Evolutionary conservation across 2,329 filamentous ascomycete genomes (phyloP), one percentile per base, ranked within the genome.

Genomic region (Aspergillus sp.): DNA sequence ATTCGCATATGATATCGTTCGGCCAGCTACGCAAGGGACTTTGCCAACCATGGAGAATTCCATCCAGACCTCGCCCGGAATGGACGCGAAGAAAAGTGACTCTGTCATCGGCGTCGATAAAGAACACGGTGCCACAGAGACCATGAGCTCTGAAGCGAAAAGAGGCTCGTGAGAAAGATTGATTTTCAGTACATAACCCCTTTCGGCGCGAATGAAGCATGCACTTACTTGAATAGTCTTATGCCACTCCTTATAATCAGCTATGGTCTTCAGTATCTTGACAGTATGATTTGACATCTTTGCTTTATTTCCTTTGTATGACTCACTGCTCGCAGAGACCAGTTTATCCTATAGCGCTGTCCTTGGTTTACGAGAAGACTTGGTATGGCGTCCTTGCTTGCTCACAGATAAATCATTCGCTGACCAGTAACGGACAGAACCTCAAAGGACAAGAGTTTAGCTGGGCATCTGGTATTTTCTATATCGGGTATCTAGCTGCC

Each of bases 191-290:
- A 39, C 24, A 52, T 44, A 23, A 17, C 39, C 14, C 35, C 12
- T 47, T 24, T n/a, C 21, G 14, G 2, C 19, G 14, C 2, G 19
- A 27, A 17, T 41, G 3, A n/a, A 37, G 9, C n/a, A 41, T 14
- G 6, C 9, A 21, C n/a, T 47, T 19, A 43, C 39, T 11, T 14
- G 45, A 37, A 24, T 11, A 63, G 61, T n/a, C 41, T 65, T 4
- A 64, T 65, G 60, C 64, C 64, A 5, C 47, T 65, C 12, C 47
- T 66, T 6, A 62, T 60, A 8, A 40, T 63, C 33, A 60, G 57
- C 12, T 66, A 65, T 21, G 57, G 59, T 12, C 57, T 67, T 15
- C 71, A 74, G 44, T 71, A 66, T 33, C 61, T 72, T 14, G 71
- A 74, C 61, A 74, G 60, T 62, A 56, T 43, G 55, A 17, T 24